Conservation (phyloP, 345 rosid genomes). For the Linum tenue region DNA sequence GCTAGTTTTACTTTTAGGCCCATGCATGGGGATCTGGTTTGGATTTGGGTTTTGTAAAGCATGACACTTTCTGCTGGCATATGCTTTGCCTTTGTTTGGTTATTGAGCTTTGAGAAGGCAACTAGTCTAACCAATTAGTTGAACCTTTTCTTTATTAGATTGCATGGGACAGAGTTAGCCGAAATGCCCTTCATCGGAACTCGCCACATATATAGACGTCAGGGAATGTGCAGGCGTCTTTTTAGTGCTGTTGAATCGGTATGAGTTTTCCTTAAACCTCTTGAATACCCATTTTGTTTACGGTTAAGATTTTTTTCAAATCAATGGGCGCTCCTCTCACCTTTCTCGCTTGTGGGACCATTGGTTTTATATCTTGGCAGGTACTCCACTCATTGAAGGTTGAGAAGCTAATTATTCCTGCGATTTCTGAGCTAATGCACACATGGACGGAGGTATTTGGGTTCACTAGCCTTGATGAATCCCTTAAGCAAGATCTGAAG, state of each 20-base stretch:
- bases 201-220: conserved; percentile 27
- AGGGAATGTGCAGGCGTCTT: conserved; percentile 31
- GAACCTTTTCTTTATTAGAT: conserved; percentile 7
- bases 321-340: not conserved
- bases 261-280: not conserved
- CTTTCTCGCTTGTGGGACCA: not conserved
- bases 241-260: conserved; percentile 23
- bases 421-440: conserved; percentile 22
- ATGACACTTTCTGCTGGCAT: not conserved
- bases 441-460: conserved; percentile 31
- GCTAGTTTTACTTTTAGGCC: too few relatives aligned
- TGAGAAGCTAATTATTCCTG: conserved; percentile 26
- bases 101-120: not conserved
- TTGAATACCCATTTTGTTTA: too few relatives aligned
- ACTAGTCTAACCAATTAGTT: conserved; percentile 9
- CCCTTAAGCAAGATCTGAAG: conserved; percentile 21
- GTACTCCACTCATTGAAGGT: conserved; percentile 21
- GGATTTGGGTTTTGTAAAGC: not conserved
- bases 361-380: conserved; percentile 10
- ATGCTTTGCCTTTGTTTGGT: not conserved
- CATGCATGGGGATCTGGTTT: not conserved
- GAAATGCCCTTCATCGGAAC: conserved; percentile 34
- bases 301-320: too few relatives aligned
- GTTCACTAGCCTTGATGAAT: conserved; percentile 18
- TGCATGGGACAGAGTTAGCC: conserved; percentile 23